Conservation (phyloP, 2,329 filamentous ascomycete species). For the Hypoxylon sp. region DNA sequence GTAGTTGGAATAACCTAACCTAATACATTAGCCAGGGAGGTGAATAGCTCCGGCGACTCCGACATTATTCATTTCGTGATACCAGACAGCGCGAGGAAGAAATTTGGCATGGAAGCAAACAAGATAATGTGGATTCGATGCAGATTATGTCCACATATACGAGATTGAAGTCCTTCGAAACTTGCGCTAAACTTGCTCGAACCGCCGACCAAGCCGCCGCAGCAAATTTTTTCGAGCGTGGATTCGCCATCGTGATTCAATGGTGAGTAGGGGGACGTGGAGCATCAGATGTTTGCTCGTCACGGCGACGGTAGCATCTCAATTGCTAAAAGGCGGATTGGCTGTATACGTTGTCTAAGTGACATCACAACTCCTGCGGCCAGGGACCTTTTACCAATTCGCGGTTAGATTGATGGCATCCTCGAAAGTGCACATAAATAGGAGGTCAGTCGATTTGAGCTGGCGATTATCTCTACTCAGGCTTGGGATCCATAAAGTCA, state of each 20-base stretch:
- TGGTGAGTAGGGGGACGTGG: neutral
- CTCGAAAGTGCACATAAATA: constrained; percentile 6
- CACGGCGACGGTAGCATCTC: neutral
- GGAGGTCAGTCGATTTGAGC: neutral
- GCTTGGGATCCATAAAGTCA: neutral
- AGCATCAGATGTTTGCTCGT: neutral
- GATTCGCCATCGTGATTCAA: neutral
- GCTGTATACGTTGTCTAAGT: constrained; percentile 2
- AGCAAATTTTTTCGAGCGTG: neutral
- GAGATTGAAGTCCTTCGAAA: neutral
- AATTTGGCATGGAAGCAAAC: neutral
- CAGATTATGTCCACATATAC: neutral
- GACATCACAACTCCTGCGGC: constrained; percentile 18
- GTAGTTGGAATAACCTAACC: neutral
- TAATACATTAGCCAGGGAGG: neutral
- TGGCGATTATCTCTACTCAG: neutral
- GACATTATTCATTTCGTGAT: neutral
- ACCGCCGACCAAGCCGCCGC: neutral
- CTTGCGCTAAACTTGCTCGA: neutral
- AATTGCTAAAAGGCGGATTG: neutral
- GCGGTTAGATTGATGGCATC: neutral
- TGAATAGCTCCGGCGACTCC: neutral
- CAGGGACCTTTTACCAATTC: neutral
- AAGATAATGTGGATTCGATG: neutral
- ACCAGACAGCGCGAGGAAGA: neutral